Evolutionary conservation across 371 early-diverging fungal genomes (phyloP), one percentile per base, ranked within the genome.

Genomic region (Apophysomyces elegans): DNA sequence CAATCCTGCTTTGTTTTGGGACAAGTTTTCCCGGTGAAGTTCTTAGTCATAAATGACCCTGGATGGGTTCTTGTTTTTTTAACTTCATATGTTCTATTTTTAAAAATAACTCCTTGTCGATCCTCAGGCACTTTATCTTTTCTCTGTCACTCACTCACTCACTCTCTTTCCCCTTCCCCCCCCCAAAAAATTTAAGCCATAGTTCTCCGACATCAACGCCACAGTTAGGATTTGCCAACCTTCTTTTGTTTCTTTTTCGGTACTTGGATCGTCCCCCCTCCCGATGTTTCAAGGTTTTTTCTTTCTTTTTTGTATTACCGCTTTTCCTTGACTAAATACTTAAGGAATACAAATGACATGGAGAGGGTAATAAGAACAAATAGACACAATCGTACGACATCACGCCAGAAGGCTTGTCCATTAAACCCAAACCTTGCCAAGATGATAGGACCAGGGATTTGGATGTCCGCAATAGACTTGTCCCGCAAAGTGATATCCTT

Each of bases 361-460:
- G 67, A 50, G 13, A 79, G 38, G 0, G 78, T 79, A 13, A 73
- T 63, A 18, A 68, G 32, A 14, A 69, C 58, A 74, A 78, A 79
- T 3, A 72, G 7, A 1, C 70, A 44, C 7, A 79, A 58, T 7
- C 71, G 70, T 14, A 39, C 46, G 0, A 79, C 76, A 54, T 82
- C 78, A 21, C 63, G 38, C 83, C 83, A 82, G 16, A 77, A 82
- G 2, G 80, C 79, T 59, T 82, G 83, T 5, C 78, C 78, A 66
- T 82, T 76, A 43, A 79, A 82, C 0, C 83, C 80, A 68, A 82
- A 79, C 32, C 83, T 62, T 8, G 78, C 73, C 62, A 82, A 63
- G 37, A 79, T 79, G 11, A 82, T 76, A 16, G 83, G 74, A 1
- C 78, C 80, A 11, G 83, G 83, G 11, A 82, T 82, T 66, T 82